phyloP scores from a whole-genome alignment of 257 asterid genomes.

The Anisodus acutangulus region DNA sequence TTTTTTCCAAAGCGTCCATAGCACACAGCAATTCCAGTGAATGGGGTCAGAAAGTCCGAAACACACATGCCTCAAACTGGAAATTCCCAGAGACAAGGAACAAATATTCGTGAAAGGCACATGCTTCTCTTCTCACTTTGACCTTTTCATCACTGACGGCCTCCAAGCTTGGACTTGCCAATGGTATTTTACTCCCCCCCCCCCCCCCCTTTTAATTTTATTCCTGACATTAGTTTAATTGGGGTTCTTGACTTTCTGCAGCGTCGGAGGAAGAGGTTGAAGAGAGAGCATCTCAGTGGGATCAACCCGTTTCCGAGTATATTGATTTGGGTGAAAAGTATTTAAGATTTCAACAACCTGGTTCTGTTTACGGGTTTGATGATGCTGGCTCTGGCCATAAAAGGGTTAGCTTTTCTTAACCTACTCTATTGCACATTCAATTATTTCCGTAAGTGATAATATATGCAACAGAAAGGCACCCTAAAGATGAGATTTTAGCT shows the following conservation, averaged over 20 bases:
- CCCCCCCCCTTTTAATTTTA: neutral
- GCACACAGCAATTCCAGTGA: neutral
- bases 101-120: constrained; percentile 82
- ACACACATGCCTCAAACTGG: constrained; percentile 83
- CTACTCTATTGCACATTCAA: neutral
- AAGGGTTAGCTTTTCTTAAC: constrained; percentile 60
- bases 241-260: constrained; percentile 23
- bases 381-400: constrained; percentile 78
- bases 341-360: constrained; percentile 81
- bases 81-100: constrained; percentile 46
- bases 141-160: constrained; percentile 73
- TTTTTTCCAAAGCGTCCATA: no score
- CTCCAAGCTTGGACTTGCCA: constrained; percentile 74
- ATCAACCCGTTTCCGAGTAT: constrained; percentile 75
- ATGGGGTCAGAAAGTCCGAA: constrained; percentile 44
- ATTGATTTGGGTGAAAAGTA: constrained; percentile 74
- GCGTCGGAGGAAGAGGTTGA: constrained; percentile 84
- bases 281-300: constrained; percentile 94
- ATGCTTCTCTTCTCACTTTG: constrained; percentile 74
- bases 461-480: neutral
- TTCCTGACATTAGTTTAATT: neutral
- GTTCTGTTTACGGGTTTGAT: constrained; percentile 77
- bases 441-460: neutral
- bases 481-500: constrained; percentile 5
- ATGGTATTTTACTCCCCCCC: constrained; percentile 44